Conservation (phyloP, 345 rosid genomes). For the Alliaria petiolata region DNA sequence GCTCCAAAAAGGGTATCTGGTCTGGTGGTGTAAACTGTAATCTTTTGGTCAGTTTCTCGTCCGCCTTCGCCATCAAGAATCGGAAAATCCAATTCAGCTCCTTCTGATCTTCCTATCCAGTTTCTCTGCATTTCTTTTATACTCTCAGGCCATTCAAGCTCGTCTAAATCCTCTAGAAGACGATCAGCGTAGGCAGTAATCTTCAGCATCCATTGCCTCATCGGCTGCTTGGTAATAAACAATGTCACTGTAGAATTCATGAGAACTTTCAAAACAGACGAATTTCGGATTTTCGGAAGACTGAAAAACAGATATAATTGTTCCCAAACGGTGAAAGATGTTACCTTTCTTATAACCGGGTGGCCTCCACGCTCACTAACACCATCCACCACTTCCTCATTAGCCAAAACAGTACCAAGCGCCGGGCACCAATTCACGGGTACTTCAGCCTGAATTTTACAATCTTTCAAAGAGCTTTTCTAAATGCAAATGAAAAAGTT, state of each 20-base stretch:
- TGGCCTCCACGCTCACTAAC: slow-evolving; percentile 97
- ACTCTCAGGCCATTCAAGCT: slow-evolving; percentile 94
- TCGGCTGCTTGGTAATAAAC: slow-evolving; percentile 98
- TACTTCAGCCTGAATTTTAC: slow-evolving; percentile 74
- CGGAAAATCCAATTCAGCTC: slow-evolving; percentile 67
- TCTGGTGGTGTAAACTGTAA: slow-evolving; percentile 80
- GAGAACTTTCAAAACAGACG: slow-evolving; percentile 51
- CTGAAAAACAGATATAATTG: neutral
- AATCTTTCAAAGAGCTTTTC: slow-evolving; percentile 21
- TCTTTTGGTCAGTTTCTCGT: slow-evolving; percentile 45
- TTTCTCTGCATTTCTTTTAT: slow-evolving; percentile 92
- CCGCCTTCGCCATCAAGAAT: slow-evolving; percentile 58
- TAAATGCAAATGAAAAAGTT: slow-evolving; percentile 5
- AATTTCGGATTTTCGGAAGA: slow-evolving; percentile 24
- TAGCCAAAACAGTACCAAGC: slow-evolving; percentile 97
- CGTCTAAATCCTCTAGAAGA: slow-evolving; percentile 87
- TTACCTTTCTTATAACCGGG: slow-evolving; percentile 94
- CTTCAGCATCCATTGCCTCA: slow-evolving; percentile 99
- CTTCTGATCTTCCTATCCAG: slow-evolving; percentile 96
- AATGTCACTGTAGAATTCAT: slow-evolving; percentile 88
- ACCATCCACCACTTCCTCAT: slow-evolving; percentile 98
- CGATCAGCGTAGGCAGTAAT: slow-evolving; percentile 93
- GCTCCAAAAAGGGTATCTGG: slow-evolving; percentile 94
- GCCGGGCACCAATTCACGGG: slow-evolving; percentile 99
- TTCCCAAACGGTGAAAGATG: neutral